Conservation (phyloP, 148 eudicot genomes). For the Agrostemma githago region DNA sequence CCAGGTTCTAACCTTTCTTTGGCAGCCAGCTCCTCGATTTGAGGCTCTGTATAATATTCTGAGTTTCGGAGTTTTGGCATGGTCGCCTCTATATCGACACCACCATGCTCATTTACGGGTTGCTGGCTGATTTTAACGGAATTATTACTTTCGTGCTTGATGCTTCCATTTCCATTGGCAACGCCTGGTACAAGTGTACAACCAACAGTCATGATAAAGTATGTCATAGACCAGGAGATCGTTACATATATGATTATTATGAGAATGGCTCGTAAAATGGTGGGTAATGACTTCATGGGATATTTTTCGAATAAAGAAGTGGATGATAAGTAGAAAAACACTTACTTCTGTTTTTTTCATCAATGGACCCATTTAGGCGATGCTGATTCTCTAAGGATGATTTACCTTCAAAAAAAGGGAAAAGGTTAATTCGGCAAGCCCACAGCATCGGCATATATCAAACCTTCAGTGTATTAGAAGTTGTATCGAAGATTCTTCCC, state of each 20-base stretch:
- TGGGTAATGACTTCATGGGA: neutral
- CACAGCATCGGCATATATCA: neutral
- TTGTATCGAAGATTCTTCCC: too few relatives aligned
- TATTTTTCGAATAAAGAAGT: neutral
- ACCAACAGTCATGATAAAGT: neutral
- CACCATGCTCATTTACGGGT: constrained; percentile 73
- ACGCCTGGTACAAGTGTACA: constrained; percentile 26
- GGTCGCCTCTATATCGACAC: constrained; percentile 73
- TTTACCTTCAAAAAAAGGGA: constrained; percentile 34
- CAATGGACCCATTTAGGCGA: constrained; percentile 37
- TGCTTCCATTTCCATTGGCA: constrained; percentile 39
- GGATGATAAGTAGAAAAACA: constrained; percentile 8
- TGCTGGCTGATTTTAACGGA: constrained; percentile 30
- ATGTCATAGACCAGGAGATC: neutral
- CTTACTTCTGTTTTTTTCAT: constrained; percentile 47
- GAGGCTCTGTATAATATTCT: constrained; percentile 87
- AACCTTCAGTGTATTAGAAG: neutral
- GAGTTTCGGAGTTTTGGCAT: constrained; percentile 95
- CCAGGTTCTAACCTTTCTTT: constrained; percentile 91
- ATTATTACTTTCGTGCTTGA: constrained; percentile 37
- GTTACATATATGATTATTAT: neutral
- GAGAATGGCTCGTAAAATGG: neutral
- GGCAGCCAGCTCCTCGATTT: constrained; percentile 81
- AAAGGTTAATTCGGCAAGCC: neutral
- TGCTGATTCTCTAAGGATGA: constrained; percentile 24